Base-by-base conservation (phyloP, 805 yeast species). In the Maudiozyma bulderi region DNA sequence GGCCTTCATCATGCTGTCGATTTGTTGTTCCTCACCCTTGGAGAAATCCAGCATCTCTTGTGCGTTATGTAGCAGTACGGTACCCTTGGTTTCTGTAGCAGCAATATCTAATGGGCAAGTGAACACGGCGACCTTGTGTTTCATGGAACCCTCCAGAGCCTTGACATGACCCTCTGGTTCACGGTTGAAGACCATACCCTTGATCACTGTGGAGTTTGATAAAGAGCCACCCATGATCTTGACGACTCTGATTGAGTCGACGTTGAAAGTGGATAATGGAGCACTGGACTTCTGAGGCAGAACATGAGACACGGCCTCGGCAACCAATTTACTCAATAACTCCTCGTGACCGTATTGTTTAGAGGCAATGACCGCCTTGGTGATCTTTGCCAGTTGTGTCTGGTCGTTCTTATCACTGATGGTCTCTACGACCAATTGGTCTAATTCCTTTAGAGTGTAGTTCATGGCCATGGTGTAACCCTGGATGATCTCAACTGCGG, bases 181-280 rank as follows among this genome's bases (percentile, higher is more conserved):
- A 60, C 95, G 80, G 57, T 95, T 95, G 76, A 93, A 91, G 38
- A 93, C 96, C 99, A 93, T 93, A 57, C 99, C 99, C 69, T 86
- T 87, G 54, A 93, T 74, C 47, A 93, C 98, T 59, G 76, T 76
- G 10, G 95, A 84, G 58, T 76, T 75, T 37, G 73, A 69, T 57
- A 93, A 73, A 47, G 90, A 75, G 14, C 95, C 76, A 52, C 99
- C 99, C 96, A 93, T 87, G 57, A 93, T 85, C 71, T 93, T 93
- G 47, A 93, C 99, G 14, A 93, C 96, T 65, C 99, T 81, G 53
- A 93, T 78, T 51, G 90, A 84, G 66, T 93, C 99, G 49, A 91
- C 93, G 65, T 90, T 93, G 76, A 93, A 93, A 38, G 51, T 60
- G 40, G 59, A 54, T 6, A 51, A 51, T n/a, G 32, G 8, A 14